phyloP scores from a whole-genome alignment of 495 filamentous ascomycete genomes.

The Chaetomium cochliodes region DNA sequence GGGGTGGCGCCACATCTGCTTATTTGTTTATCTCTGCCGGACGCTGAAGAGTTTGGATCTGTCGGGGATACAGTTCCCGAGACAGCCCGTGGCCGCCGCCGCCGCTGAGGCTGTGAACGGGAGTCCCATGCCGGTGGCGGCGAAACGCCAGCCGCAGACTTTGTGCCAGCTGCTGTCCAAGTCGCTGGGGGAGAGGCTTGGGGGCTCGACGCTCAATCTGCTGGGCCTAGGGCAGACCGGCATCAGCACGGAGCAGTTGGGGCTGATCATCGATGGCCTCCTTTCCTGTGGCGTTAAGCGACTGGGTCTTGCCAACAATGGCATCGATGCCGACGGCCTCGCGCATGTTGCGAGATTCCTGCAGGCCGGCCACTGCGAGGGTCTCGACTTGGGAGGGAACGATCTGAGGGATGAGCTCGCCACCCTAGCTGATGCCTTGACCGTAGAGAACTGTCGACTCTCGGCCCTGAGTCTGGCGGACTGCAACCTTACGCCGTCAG shows the following conservation, averaged over 20 bases:
- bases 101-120: constrained; percentile 5
- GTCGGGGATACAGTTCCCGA: constrained; percentile 80
- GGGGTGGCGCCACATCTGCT: constrained; percentile 87
- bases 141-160: constrained; percentile 26
- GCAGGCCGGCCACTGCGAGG: constrained; percentile 72
- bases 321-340: constrained; percentile 68
- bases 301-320: constrained; percentile 79
- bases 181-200: constrained; percentile 72
- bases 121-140: constrained; percentile 16
- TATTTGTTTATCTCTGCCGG: constrained; percentile 86
- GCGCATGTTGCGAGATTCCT: constrained; percentile 75
- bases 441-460: constrained; percentile 57
- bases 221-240: constrained; percentile 79
- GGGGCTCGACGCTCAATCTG: constrained; percentile 74
- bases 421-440: constrained; percentile 62
- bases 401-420: constrained; percentile 67
- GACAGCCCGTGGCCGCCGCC: constrained; percentile 25
- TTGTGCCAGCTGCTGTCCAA: constrained; percentile 59
- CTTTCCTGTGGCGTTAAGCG: constrained; percentile 70
- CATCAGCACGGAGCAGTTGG: constrained; percentile 66
- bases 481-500: constrained; percentile 72
- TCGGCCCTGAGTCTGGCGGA: constrained; percentile 85
- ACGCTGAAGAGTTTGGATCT: constrained; percentile 84
- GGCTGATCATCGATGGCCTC: constrained; percentile 70
- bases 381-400: constrained; percentile 92